These are phyloP conservation scores for Erythrophleum fordii DNA, from an alignment of 306 rosid genomes.

Conservation along the genomic window DNA sequence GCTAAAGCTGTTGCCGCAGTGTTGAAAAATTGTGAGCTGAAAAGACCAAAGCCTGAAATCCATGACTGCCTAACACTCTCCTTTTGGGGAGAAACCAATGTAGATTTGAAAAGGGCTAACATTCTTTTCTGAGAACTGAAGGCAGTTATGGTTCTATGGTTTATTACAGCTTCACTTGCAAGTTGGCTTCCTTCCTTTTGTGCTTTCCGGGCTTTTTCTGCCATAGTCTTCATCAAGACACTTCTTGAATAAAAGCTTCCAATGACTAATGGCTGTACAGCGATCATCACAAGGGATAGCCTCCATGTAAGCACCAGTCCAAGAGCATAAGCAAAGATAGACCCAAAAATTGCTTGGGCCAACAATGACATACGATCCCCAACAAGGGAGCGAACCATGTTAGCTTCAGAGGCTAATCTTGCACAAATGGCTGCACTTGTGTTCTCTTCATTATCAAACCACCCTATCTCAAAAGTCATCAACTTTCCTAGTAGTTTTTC, in stretches of 20 bases:
- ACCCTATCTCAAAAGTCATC: slow-evolving; percentile 85
- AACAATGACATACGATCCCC: slow-evolving; percentile 80
- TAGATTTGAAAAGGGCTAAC: slow-evolving; percentile 66
- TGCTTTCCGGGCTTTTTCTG: slow-evolving; percentile 72
- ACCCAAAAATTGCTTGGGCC: slow-evolving; percentile 78
- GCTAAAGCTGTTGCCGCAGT: slow-evolving; percentile 86
- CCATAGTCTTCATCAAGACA: slow-evolving; percentile 81
- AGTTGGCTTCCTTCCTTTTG: slow-evolving; percentile 88
- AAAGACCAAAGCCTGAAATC: slow-evolving; percentile 82
- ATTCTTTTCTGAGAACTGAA: slow-evolving; percentile 86
- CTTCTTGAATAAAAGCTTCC: slow-evolving; percentile 88
- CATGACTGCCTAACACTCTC: slow-evolving; percentile 86
- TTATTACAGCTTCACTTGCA: slow-evolving; percentile 86
- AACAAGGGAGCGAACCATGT: slow-evolving; percentile 83
- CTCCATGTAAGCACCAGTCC: slow-evolving; percentile 82
- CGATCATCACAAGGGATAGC: slow-evolving; percentile 87
- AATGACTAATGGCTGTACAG: slow-evolving; percentile 85
- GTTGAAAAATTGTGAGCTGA: slow-evolving; percentile 83
- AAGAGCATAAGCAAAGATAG: slow-evolving; percentile 66
- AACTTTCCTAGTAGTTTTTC: slow-evolving; percentile 70
- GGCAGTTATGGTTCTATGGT: slow-evolving; percentile 87
- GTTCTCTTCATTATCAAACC: slow-evolving; percentile 88
- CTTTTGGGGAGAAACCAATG: slow-evolving; percentile 63
- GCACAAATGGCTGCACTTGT: slow-evolving; percentile 92
- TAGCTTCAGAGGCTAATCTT: slow-evolving; percentile 79